Evolutionary conservation across 805 yeast species (phyloP).

Genomic region (Metschnikowia similis): DNA sequence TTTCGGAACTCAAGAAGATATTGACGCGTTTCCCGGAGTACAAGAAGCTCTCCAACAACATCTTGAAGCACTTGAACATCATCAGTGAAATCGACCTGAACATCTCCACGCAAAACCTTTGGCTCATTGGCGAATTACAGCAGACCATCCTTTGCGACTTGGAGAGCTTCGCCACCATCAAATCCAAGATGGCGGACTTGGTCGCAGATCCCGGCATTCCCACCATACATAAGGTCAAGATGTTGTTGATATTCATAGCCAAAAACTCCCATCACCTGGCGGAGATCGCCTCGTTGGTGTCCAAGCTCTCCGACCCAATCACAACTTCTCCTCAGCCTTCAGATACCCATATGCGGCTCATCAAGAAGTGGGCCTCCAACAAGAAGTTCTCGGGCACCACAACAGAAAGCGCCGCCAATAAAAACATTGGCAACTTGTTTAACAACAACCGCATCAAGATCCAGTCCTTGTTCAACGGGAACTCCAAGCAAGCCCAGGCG

Average conservation of each 20-base stretch:
- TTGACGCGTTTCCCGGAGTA: conserved; percentile 94
- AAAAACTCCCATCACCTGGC: conserved; percentile 50
- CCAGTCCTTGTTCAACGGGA: conserved; percentile 27
- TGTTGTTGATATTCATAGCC: conserved; percentile 69
- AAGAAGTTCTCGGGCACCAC: not conserved
- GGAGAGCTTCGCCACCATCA: conserved; percentile 37
- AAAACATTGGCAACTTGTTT: conserved; percentile 27
- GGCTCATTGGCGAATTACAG: conserved; percentile 88
- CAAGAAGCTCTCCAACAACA: conserved; percentile 79
- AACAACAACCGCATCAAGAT: conserved; percentile 30
- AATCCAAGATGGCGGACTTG: conserved; percentile 51
- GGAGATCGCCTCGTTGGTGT: conserved; percentile 23
- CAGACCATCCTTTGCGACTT: conserved; percentile 68
- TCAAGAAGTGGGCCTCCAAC: conserved; percentile 18
- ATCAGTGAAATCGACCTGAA: conserved; percentile 81
- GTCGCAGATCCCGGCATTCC: conserved; percentile 42
- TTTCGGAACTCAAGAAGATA: conserved; percentile 86
- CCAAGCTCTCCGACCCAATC: conserved; percentile 27
- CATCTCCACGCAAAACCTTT: conserved; percentile 59
- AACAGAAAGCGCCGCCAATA: conserved; percentile 4
- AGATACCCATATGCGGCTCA: conserved; percentile 27
- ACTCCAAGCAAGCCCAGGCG: conserved; percentile 9
- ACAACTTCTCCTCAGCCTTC: conserved; percentile 31
- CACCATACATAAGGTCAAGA: conserved; percentile 59
- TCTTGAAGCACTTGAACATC: conserved; percentile 86